Evolutionary conservation across 2,329 filamentous ascomycete genomes (phyloP).

Genomic region (Chrysosporium queenslandicum): DNA sequence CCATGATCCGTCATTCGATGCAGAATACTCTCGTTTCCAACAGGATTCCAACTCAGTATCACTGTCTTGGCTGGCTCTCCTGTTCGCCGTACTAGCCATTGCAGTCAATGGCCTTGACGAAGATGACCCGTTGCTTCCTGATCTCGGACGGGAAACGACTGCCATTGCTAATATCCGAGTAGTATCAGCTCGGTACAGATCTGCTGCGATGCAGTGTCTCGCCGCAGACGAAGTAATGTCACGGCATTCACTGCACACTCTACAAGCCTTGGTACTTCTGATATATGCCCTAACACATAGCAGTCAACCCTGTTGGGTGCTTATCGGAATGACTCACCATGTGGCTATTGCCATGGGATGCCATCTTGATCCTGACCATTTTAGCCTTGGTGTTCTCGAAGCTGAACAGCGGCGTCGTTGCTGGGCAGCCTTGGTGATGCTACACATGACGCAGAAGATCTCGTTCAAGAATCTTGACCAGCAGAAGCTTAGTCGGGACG

Average conservation of each 20-base stretch:
- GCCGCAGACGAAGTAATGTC: constrained; percentile 33
- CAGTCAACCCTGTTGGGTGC: constrained; percentile 31
- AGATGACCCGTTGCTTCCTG: constrained; percentile 28
- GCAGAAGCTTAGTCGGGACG: constrained; percentile 22
- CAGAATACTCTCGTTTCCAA: constrained; percentile 32
- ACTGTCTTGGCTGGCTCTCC: constrained; percentile 31
- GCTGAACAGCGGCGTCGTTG: constrained; percentile 33
- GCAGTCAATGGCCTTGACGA: constrained; percentile 32
- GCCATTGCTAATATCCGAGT: constrained; percentile 30
- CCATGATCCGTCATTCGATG: constrained; percentile 34
- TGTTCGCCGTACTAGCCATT: constrained; percentile 33
- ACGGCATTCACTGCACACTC: constrained; percentile 32
- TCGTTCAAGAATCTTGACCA: constrained; percentile 30
- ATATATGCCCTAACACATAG: constrained; percentile 32
- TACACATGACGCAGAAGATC: constrained; percentile 33
- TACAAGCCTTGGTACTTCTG: constrained; percentile 34
- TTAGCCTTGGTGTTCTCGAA: constrained; percentile 28
- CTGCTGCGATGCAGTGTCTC: constrained; percentile 31
- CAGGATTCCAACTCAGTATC: constrained; percentile 29
- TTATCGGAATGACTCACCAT: constrained; percentile 33
- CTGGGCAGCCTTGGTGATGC: constrained; percentile 34
- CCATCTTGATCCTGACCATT: constrained; percentile 33
- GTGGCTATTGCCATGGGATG: constrained; percentile 36
- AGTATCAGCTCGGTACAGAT: constrained; percentile 31
- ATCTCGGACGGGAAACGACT: constrained; percentile 30